A percentile compares a stretch with the other conserved stretches of the same genome.
These are phyloP conservation scores for Stachybotrys elegans DNA, from an alignment of 2,329 filamentous ascomycete genomes.

Conservation along the genomic window DNA sequence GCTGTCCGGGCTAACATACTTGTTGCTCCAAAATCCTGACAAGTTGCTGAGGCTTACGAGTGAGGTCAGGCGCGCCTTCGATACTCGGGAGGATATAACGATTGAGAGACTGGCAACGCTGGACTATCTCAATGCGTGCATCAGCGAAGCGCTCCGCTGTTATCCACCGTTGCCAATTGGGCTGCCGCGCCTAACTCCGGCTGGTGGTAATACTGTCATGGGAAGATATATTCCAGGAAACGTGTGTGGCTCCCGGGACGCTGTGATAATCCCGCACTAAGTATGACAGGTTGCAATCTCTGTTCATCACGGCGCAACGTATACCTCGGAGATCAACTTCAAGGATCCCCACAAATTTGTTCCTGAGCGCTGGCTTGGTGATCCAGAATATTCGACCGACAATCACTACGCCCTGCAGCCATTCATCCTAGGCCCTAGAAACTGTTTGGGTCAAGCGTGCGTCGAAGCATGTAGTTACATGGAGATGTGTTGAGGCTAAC, in stretches of 20 bases:
- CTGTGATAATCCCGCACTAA: neutral
- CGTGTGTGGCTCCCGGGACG: neutral
- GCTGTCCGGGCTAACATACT: neutral
- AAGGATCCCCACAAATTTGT: neutral
- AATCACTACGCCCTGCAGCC: neutral
- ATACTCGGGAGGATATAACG: neutral
- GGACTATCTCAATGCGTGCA: neutral
- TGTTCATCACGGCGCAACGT: neutral
- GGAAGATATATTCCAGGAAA: neutral
- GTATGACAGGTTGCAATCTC: neutral
- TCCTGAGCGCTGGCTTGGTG: neutral
- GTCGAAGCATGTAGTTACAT: neutral
- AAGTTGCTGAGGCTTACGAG: neutral
- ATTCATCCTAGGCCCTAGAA: neutral
- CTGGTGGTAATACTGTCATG: neutral
- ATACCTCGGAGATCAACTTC: neutral
- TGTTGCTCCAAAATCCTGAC: neutral
- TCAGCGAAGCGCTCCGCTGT: neutral
- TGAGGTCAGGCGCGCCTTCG: neutral
- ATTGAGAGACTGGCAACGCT: neutral
- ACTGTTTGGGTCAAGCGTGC: neutral
- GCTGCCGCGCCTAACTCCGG: neutral
- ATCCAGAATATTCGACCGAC: neutral
- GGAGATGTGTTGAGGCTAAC: neutral
- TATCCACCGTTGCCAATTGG: neutral